Base-by-base conservation (phyloP, 2,329 filamentous ascomycete genomes). In the Pseudogymnoascus sp. region DNA sequence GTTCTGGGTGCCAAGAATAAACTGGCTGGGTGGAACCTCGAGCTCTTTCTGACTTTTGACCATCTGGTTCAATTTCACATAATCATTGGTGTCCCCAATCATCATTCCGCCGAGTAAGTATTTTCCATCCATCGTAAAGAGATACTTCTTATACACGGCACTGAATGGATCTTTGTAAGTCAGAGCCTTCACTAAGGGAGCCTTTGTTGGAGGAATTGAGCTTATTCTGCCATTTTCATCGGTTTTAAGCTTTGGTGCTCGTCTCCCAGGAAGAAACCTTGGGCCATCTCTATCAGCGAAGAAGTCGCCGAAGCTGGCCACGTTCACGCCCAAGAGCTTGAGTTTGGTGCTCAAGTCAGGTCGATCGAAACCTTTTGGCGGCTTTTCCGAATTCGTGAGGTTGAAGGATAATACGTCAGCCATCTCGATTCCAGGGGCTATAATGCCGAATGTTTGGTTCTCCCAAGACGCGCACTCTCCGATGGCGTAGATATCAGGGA, bases 71-170 rank as follows among this genome's bases (percentile, higher is more conserved):
- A 96, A 77, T 73, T 93, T 96, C 76, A 95, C 83, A 71, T 96
- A 96, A 76, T 96, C 92, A 66, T 84, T 88, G 0, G 91, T 95
- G 70, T 96, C 92, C 39, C 92, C 92, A 65, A 96, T 94, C 91
- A 96, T 96, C 91, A 96, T 96, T 3, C 92, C 92, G n/a, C 92
- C 92, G 0, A 96, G 83, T 1, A 96, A 78, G 69, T 93, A 93
- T 73, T 95, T 95, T 26, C 92, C 92, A 71, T 96, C 92, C 71
- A 87, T 78, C 0, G 92, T 95, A 71, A 96, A 96, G 10, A 96
- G 78, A 73, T 94, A 96, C 72, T 96, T 96, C 74, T 96, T 96
- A 78, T 96, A 96, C 1, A 96, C 85, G 58, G 91, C 87, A 62
- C 86, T 83, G 72, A 96, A 96, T 0, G 92, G 92, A 70, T 96